phyloP scores from a whole-genome alignment of 257 asterid genomes.

The Mitragyna speciosa region DNA sequence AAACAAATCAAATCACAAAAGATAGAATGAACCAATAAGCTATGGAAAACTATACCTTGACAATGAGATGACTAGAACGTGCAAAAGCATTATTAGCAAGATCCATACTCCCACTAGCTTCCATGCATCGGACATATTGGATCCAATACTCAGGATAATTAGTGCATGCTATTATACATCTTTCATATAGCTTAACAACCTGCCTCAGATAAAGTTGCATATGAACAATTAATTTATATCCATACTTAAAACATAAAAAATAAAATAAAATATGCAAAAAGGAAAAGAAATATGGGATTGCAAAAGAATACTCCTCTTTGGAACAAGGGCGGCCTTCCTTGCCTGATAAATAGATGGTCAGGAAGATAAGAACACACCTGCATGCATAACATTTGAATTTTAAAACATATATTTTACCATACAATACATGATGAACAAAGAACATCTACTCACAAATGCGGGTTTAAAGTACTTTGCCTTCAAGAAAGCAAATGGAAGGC shows the following conservation, averaged over 20 bases:
- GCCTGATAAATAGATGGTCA: constrained; percentile 95
- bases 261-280: neutral
- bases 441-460: constrained; percentile 94
- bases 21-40: neutral
- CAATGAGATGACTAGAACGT: constrained; percentile 91
- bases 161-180: constrained; percentile 96
- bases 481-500: constrained; percentile 89
- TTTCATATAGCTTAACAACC: constrained; percentile 96
- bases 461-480: constrained; percentile 98
- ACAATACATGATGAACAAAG: constrained; percentile 87
- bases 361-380: constrained; percentile 99
- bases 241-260: constrained; percentile 23
- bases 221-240: constrained; percentile 27
- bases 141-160: constrained; percentile 97
- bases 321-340: constrained; percentile 94
- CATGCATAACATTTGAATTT: constrained; percentile 95
- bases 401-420: constrained; percentile 54
- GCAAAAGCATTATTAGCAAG: constrained; percentile 97
- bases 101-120: constrained; percentile 84
- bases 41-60: constrained; percentile 54
- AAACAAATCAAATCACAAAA: neutral
- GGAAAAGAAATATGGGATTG: constrained; percentile 45
- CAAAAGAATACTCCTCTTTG: constrained; percentile 78
- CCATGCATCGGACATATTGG: constrained; percentile 86
- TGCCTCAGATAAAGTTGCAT: constrained; percentile 37